phyloP scores from a whole-genome alignment of 1,284 basidiomycete genomes.

The Takashimella koratensis region DNA sequence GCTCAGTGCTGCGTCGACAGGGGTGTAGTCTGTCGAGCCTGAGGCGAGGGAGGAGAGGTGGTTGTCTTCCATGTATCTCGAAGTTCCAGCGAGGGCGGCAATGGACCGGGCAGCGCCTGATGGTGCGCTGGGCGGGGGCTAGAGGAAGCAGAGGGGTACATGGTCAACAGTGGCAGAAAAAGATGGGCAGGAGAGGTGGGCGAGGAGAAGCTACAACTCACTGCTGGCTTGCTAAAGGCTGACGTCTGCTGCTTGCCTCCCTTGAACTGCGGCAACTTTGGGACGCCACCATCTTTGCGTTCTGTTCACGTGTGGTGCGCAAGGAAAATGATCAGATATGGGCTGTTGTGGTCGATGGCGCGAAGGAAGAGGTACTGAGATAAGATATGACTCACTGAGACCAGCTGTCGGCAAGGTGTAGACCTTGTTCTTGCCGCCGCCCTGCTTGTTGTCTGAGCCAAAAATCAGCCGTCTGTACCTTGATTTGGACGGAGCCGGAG shows the following conservation, averaged over 20 bases:
- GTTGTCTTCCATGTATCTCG: constrained; percentile 12
- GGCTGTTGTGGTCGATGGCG: too few relatives aligned
- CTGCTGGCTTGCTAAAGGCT: constrained; percentile 53
- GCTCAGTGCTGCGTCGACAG: constrained; percentile 58
- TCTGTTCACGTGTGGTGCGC: too few relatives aligned
- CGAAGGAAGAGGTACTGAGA: background rate
- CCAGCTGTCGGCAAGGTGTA: constrained; percentile 29
- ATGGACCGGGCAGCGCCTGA: constrained; percentile 11
- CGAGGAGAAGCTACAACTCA: constrained; percentile 34
- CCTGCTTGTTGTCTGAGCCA: constrained; percentile 16
- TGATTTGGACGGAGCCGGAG: too few relatives aligned
- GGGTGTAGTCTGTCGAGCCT: constrained; percentile 25
- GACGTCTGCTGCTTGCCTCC: constrained; percentile 25
- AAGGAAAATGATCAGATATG: too few relatives aligned
- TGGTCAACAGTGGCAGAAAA: background rate
- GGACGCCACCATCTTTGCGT: constrained; percentile 78
- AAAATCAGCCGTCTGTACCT: background rate
- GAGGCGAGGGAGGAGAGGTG: constrained; percentile 52
- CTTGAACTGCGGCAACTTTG: constrained; percentile 58
- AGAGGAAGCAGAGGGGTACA: background rate
- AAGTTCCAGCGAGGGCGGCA: constrained; percentile 11
- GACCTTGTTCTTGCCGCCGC: constrained; percentile 33
- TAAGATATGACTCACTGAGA: constrained; percentile 21
- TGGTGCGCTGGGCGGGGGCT: constrained; percentile 3
- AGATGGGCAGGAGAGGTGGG: too few relatives aligned